Base-by-base conservation (phyloP, 345 rosid species). In the Brassica incana region DNA sequence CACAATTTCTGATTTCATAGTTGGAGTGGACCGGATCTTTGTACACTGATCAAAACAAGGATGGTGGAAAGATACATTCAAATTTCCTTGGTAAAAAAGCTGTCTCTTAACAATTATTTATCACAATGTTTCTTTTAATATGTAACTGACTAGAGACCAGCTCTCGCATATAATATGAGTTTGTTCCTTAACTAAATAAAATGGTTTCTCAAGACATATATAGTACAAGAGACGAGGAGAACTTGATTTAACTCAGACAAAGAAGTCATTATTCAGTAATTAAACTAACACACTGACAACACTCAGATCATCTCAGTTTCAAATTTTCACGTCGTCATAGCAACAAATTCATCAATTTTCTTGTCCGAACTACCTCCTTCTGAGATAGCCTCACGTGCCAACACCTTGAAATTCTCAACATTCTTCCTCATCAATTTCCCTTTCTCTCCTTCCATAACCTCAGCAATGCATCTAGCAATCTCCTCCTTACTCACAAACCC, bases 51-150 rank as follows among this genome's bases (percentile, higher is more conserved):
- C 97, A 74, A 92, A 85, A 76, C 97, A 90, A 5, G 96, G 94
- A 56, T 85, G 92, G 99, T 95, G 96, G 99, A 95, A 91, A 80
- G 97, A 95, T 69, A 86, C 97, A 50, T 92, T 95, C 84, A 95
- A 89, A 87, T 92, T 95, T 81, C 97, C 94, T 60, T 92, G 98
- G 98, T 95, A 91, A 56, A 60, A 79, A 61, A 12, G 3, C 52
- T 36, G 5, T 38, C 54, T 52, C 71, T 52, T 64, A 56, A 30
- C 32, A 69, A n/a, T 72, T 64, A 27, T 40, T 52, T 45, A 45
- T 45, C 63, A 15, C 69, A 71, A 52, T 6, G 59, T 64, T 12
- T 65, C 59, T 65, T 72, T 40, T 62, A 48, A 48, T 48, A 48
- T 48, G 54, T 5, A 48, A 58, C 23, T 15, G 18, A 67, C 14